These are phyloP conservation scores for Cetradonia linearis DNA, from an alignment of 495 filamentous ascomycete species.

Conservation along the genomic window DNA sequence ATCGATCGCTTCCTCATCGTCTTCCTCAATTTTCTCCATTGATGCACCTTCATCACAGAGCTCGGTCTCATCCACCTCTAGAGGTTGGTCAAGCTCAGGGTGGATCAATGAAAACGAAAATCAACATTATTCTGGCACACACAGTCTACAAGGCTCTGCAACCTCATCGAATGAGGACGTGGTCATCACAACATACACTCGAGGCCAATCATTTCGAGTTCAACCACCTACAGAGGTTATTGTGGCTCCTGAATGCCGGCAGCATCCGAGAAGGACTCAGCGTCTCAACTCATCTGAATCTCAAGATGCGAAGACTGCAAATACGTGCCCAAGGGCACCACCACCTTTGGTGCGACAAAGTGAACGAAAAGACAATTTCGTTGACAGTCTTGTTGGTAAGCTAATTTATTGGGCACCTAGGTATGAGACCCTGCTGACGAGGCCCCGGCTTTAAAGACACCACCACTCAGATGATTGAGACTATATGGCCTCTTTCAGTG, in stretches of 20 bases:
- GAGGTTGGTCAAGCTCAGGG: slow-evolving; percentile 34
- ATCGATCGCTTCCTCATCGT: slow-evolving; percentile 63
- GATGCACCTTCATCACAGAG: slow-evolving; percentile 51
- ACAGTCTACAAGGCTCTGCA: slow-evolving; percentile 7
- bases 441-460: slow-evolving; percentile 57
- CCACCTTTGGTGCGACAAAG: slow-evolving; percentile 79
- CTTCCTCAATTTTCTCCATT: slow-evolving; percentile 71
- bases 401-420: slow-evolving; percentile 25
- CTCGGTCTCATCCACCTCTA: slow-evolving; percentile 42
- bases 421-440: slow-evolving; percentile 22
- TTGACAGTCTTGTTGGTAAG: slow-evolving; percentile 99
- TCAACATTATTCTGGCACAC: slow-evolving; percentile 3
- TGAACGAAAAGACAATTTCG: slow-evolving; percentile 90
- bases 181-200: slow-evolving; percentile 1
- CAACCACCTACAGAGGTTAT: slow-evolving; percentile 37
- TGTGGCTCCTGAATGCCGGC: slow-evolving; percentile 58
- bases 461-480: slow-evolving; percentile 93
- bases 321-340: slow-evolving; percentile 53
- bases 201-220: not conserved
- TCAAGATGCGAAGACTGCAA: slow-evolving; percentile 33
- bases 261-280: slow-evolving; percentile 72
- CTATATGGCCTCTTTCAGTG: slow-evolving; percentile 75
- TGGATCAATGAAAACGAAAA: slow-evolving; percentile 40
- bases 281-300: slow-evolving; percentile 32
- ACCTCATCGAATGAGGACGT: slow-evolving; percentile 11